A percentile compares a stretch with the other conserved stretches of the same genome.
These are phyloP conservation scores for Emydomyces testavorans DNA, from an alignment of 2,329 filamentous ascomycete species.

Conservation along the genomic window DNA sequence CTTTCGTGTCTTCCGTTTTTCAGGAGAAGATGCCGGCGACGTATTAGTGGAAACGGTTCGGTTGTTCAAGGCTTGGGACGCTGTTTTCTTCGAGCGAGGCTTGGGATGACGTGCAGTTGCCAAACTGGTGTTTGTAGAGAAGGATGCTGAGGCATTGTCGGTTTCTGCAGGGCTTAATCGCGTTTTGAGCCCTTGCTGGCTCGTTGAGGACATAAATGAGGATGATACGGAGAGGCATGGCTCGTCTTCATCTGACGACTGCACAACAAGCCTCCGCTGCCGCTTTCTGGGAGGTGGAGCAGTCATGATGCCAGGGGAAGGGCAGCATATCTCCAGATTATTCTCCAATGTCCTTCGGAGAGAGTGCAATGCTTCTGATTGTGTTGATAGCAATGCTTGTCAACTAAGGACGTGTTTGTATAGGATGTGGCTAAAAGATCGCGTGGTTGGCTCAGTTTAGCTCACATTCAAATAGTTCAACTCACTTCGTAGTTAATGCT, in stretches of 20 bases:
- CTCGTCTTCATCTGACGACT: slow-evolving; percentile 23
- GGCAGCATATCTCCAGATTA: background rate
- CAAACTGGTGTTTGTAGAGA: background rate
- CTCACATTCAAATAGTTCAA: too few species aligned
- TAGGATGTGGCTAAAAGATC: too few species aligned
- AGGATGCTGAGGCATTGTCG: background rate
- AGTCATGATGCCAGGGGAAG: slow-evolving; percentile 23
- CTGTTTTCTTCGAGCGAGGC: background rate
- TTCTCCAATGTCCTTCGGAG: background rate
- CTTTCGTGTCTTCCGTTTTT: slow-evolving; percentile 22
- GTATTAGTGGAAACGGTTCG: slow-evolving; percentile 9
- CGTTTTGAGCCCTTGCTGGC: background rate
- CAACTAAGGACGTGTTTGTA: too few species aligned
- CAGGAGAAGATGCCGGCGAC: slow-evolving; percentile 24
- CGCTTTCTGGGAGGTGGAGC: slow-evolving; percentile 27
- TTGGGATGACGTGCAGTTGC: background rate
- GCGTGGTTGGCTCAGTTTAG: too few species aligned
- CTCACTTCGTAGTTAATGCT: too few species aligned
- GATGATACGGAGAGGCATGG: slow-evolving; percentile 9
- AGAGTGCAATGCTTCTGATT: background rate
- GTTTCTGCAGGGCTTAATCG: background rate
- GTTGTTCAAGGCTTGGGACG: background rate
- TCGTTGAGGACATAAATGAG: background rate
- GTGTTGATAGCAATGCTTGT: background rate
- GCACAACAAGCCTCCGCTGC: slow-evolving; percentile 25